Evolutionary conservation across 2,329 filamentous ascomycete genomes (phyloP), one percentile per base, ranked within the genome.

Genomic region (Aureobasidium sp.): DNA sequence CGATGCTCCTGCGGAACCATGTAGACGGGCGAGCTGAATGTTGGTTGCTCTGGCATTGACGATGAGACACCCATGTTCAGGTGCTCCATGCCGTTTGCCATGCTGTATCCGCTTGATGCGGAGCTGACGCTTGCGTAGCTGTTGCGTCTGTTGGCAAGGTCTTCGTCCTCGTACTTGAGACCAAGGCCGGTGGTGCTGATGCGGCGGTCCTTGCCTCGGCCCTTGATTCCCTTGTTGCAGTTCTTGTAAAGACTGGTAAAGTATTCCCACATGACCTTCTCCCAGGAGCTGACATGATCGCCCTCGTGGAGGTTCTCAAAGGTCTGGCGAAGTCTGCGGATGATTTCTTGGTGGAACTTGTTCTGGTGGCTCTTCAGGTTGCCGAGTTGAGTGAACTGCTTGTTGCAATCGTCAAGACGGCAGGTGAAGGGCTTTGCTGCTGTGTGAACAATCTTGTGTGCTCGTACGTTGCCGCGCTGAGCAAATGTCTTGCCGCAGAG

Each of bases 151-250:
- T 54, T 37, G 27, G 37, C 45, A 10, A 47, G 42, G 21, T 57
- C 54, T 9, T 43, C 53, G 4, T 57, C 23, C n/a, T 58, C 53
- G 11, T 51, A 25, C 25, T 61, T 58, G 33, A 43, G 43, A 33
- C 31, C 40, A 17, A 63, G 35, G 29, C 57, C 49, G 29, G 69
- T 62, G 11, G 72, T 69, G 45, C 73, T 74, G 65, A 91, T 87
- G 61, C 84, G 85, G 60, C 90, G 81, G 67, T 92, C 89, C 71
- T 93, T 94, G 45, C 94, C 94, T 47, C 94, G 85, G 11, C 94
- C 94, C 75, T 96, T 97, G 78, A 97, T 96, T 1, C 94, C 94
- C 74, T 96, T 96, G 81, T 97, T 97, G 75, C 88, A 92, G 75
- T 97, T 95, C 78, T 95, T 96, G 81, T 96, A 96, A n/a, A 96